Base-by-base conservation (phyloP, 225 moss, liverwort and hornwort species). In the Sphagnum contortum region DNA sequence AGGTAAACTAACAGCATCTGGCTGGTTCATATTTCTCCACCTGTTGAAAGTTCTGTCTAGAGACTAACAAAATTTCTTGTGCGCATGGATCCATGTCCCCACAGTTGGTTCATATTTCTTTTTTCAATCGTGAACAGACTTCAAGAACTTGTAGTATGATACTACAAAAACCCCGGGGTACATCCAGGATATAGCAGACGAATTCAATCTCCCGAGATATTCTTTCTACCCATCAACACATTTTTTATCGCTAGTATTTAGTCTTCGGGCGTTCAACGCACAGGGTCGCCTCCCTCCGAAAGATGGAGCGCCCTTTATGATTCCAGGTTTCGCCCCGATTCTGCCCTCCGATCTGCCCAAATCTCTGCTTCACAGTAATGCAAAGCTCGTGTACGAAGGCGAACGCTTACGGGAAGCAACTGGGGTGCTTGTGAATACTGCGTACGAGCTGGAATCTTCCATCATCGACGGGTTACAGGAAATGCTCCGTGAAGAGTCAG, bases 371-470 rank as follows among this genome's bases (percentile, higher is more conserved):
- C n/a, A 5, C 1, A 53, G 66, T 57, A 9, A 0, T 2, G 70
- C 57, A 44, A 0, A 0, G 0, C 77, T 80, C 68, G 77, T 80
- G 49, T 45, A 72, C 11, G 70, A 83, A 53, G 77, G 77, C 68
- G 64, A 68, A 0, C 4, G 69, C 0, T 60, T 80, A 44, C 48
- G 12, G 57, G 77, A 66, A 66, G 70, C 77, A 29, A 77, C 77
- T 6, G 77, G 77, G 3, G 66, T 83, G 70, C 72, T 83, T 6
- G 77, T 83, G 48, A 83, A 83, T 58, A 83, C 70, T 14, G 80
- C 77, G 51, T 8, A 3, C 5, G 83, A 83, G 53, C 8, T 83
- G 60, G 80, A 83, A 69, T 49, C 44, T 0, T 47, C 50, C 2
- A 45, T 50, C 57, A 5, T 77, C 0, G 63, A 66, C 46, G 80